Base-by-base conservation (phyloP, 164 flowering plant species). In the Dillenia suffruticosa region DNA sequence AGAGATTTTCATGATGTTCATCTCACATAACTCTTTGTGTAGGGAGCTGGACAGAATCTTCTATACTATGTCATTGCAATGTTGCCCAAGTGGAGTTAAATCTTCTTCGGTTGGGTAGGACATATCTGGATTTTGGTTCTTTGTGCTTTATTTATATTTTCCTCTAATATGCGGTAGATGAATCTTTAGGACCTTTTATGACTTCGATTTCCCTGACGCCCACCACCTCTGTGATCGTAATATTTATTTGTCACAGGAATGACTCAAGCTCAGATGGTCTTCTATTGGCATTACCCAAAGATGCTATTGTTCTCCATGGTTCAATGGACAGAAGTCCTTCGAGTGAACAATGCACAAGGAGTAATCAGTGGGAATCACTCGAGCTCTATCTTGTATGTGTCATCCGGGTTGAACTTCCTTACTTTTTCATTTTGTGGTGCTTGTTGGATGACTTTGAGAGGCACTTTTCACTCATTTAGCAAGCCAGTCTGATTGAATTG, bases 1-100 rank as follows among this genome's bases (percentile, higher is more conserved):
- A 59, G 43, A 50, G 57, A 46, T 49, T 17, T 51, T 10, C 15
- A 46, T n/a, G 7, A 17, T 56, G 5, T 19, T 65, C 40, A 19
- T 19, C 22, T 19, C 22, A 19, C 22, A 19, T 19, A 19, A 19
- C 22, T 19, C 1, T 48, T 56, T 55, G 59, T 71, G 22, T 75
- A 94, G 98, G 81, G 90, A 84, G 70, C 70, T 94, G 70, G 98
- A 88, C 65, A 86, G 74, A 66, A 83, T 86, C 56, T 91, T 94
- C 63, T 55, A 65, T 57, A 73, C 86, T 44, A 73, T 94, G 74
- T 76, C 98, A 50, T 65, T 83, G 63, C 87, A 86, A 74, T 94
- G 97, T 73, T 87, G 87, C 68, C 83, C 83, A 19, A 70, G 62
- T 63, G 78, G 62, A 64, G 61, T 66, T 14, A 77, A 68, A 51